A percentile compares a stretch with the other conserved stretches of the same genome.
Conservation (phyloP, 768 basidiomycete species). For the Amanita fuliginea region DNA sequence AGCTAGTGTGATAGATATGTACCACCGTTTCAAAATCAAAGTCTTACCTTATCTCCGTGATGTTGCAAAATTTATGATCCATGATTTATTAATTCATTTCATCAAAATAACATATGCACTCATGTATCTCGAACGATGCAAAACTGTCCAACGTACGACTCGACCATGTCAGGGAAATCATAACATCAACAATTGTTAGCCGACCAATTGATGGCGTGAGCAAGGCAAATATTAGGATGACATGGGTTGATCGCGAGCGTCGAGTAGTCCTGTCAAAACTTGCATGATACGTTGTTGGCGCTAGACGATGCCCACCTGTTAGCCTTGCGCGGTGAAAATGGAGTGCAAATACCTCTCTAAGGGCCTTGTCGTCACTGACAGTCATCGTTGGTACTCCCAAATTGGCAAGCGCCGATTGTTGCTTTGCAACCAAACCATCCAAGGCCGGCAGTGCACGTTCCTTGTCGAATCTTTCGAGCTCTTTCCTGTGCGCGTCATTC, state of each 20-base stretch:
- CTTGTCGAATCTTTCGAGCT: conserved; percentile 57
- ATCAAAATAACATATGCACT: neutral
- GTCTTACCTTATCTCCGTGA: neutral
- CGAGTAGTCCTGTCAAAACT: conserved; percentile 48
- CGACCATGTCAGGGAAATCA: neutral
- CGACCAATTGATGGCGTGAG: neutral
- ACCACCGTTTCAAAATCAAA: neutral
- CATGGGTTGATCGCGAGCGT: conserved; percentile 6
- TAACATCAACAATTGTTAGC: neutral
- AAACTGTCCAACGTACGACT: too few species aligned
- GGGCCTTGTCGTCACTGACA: conserved; percentile 31
- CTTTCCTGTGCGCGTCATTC: conserved; percentile 50
- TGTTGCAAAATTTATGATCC: neutral
- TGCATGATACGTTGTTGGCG: conserved; percentile 62
- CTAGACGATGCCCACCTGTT: conserved; percentile 20
- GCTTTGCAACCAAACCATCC: conserved; percentile 63
- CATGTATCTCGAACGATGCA: neutral
- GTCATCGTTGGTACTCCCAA: conserved; percentile 68
- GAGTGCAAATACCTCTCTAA: conserved; percentile 38
- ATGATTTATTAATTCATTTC: neutral
- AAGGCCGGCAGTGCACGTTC: conserved; percentile 63
- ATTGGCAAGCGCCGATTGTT: conserved; percentile 52
- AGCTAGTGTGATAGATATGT: neutral
- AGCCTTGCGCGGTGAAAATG: neutral
- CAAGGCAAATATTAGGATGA: neutral